Evolutionary conservation across 345 rosid genomes (phyloP).

Genomic region (Populus simonii): DNA sequence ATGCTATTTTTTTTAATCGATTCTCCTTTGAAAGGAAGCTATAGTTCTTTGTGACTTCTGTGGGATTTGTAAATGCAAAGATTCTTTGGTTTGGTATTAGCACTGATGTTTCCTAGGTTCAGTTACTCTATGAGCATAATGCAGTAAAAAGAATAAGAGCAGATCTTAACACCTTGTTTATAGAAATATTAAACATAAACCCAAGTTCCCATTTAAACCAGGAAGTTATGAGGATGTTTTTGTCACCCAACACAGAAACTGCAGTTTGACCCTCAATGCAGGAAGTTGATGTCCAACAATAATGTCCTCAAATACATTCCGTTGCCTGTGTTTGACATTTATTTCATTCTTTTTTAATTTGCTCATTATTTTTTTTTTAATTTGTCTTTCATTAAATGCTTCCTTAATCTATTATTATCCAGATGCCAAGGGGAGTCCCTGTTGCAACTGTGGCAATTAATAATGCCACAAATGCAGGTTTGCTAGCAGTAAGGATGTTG

Average conservation of each 20-base stretch:
- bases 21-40: neutral
- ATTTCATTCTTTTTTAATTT: neutral
- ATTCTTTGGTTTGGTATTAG: neutral
- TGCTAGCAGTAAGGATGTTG: conserved; percentile 73
- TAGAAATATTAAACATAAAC: neutral
- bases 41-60: neutral
- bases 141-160: neutral
- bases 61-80: neutral
- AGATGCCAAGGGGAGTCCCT: conserved; percentile 98
- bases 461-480: conserved; percentile 82
- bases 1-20: neutral
- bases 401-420: conserved; percentile 7
- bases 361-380: neutral
- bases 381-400: neutral
- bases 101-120: neutral
- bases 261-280: neutral
- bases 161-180: neutral
- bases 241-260: neutral
- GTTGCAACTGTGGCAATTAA: conserved; percentile 91
- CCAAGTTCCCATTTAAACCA: neutral
- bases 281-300: neutral
- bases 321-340: neutral
- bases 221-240: neutral
- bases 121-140: neutral
- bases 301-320: neutral